Conservation (phyloP, 2,329 filamentous ascomycete species). For the Epichloe hybrida region DNA sequence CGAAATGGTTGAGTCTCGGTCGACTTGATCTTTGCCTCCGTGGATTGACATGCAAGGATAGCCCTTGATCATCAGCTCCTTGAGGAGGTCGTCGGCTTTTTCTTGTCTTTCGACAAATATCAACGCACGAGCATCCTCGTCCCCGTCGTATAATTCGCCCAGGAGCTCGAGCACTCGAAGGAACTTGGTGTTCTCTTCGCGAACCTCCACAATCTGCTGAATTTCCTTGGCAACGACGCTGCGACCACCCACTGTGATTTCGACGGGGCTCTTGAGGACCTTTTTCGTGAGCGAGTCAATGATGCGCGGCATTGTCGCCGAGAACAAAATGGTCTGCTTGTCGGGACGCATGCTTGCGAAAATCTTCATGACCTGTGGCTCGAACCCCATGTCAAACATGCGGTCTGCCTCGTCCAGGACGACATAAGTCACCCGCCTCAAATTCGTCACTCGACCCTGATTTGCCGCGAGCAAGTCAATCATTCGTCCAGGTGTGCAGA, state of each 20-base stretch:
- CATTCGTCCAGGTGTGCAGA: conserved; percentile 88
- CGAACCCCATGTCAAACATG: conserved; percentile 99
- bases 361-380: conserved; percentile 95
- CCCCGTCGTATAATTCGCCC: conserved; percentile 70
- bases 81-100: conserved; percentile 67
- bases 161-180: conserved; percentile 71
- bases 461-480: conserved; percentile 93
- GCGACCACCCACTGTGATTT: conserved; percentile 83
- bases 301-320: conserved; percentile 86
- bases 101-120: conserved; percentile 91
- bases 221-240: conserved; percentile 85
- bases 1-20: conserved; percentile 80
- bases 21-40: conserved; percentile 84
- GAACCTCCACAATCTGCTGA: conserved; percentile 81
- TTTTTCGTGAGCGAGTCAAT: conserved; percentile 88
- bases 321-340: conserved; percentile 88
- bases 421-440: conserved; percentile 80
- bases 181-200: conserved; percentile 73
- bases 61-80: conserved; percentile 67
- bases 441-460: conserved; percentile 82
- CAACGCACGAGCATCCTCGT: conserved; percentile 79
- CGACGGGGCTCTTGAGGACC: conserved; percentile 69
- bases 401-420: conserved; percentile 95
- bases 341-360: conserved; percentile 84
- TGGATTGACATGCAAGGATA: conserved; percentile 91